These are phyloP conservation scores for Kalanchoe fedtschenkoi DNA, from an alignment of 164 flowering plant species.

Conservation along the genomic window DNA sequence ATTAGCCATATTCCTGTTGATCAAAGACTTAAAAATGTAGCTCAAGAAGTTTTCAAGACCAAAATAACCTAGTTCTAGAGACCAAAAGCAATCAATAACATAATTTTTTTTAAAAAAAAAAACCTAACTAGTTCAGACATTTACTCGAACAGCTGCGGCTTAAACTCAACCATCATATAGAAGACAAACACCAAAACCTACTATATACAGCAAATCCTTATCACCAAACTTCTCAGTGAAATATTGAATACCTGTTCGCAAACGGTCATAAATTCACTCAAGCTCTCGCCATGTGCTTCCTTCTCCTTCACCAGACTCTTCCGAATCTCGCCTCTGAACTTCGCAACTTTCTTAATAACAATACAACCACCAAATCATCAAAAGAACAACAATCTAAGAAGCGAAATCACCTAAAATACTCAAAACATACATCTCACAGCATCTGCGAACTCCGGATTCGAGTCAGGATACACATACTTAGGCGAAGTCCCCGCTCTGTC, in stretches of 20 bases:
- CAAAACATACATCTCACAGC: conserved; percentile 16
- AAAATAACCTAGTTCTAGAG: too few relatives aligned
- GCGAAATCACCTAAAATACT: too few relatives aligned
- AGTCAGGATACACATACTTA: conserved; percentile 37
- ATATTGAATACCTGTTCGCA: conserved; percentile 48
- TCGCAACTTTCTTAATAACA: conserved; percentile 38
- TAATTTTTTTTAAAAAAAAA: too few relatives aligned
- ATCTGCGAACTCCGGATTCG: conserved; percentile 47
- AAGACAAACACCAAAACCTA: too few relatives aligned
- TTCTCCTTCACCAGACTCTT: conserved; percentile 33
- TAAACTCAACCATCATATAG: background rate
- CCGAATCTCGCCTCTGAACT: conserved; percentile 41
- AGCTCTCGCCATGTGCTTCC: conserved; percentile 44
- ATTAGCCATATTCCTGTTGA: background rate
- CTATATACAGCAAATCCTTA: background rate
- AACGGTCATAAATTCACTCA: conserved; percentile 33
- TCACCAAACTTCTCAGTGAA: too few relatives aligned
- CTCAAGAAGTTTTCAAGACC: background rate
- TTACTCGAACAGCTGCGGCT: background rate
- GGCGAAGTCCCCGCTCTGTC: conserved; percentile 7
- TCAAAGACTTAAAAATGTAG: background rate
- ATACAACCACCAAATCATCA: background rate
- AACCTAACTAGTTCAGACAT: background rate
- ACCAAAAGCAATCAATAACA: too few relatives aligned
- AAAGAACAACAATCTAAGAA: background rate